Base-by-base conservation (phyloP, 2,329 filamentous ascomycete genomes). In the Trichophyton benhamiae region DNA sequence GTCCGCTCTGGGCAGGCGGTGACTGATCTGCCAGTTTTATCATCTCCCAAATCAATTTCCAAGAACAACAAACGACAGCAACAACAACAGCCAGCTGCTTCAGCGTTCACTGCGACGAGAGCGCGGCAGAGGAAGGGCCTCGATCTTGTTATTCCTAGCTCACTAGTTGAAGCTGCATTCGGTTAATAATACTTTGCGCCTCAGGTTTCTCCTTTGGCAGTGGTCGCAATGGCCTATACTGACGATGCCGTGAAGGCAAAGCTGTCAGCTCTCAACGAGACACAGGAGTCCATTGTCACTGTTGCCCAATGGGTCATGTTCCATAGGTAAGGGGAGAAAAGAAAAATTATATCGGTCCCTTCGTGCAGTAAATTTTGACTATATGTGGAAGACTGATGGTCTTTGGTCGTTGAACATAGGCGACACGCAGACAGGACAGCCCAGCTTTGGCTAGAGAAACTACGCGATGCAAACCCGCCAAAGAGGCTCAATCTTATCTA, bases 241-340 rank as follows among this genome's bases (percentile, higher is more conserved):
- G 91, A 97, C 76, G 94, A 99, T 78, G 89, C 91, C 55, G 91
- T 99, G 61, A 85, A 91, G 73, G 90, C 92, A 60, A 96, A 96
- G 79, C 86, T 99, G 60, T 95, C 91, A 36, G 89, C 91, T 48
- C 83, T 99, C 65, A 96, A 96, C 75, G 95, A 99, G 77, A 95
- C 91, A 9, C 92, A 99, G 74, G 94, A 99, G 73, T 95, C 91
- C 76, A 97, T 99, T 71, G 85, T 95, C 64, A 92, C 89, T 41
- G 91, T 95, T 65, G 91, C 94, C 62, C 92, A 97, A 85, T 99
- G 95, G 95, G 94, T 99, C 64, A 95, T 99, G 87, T 99, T 99
- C 74, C 92, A 99, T 77, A 87, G 91, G 91, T 95, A 48, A n/a
- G 8, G n/a, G 6, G 46, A 27, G 25, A 27, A 30, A 30, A 30